Percentiles rank a stretch among this genome's conserved stretches.
Evolutionary conservation across 129 eudicot species (phyloP).

Genomic region (Ambrosia artemisiifolia): DNA sequence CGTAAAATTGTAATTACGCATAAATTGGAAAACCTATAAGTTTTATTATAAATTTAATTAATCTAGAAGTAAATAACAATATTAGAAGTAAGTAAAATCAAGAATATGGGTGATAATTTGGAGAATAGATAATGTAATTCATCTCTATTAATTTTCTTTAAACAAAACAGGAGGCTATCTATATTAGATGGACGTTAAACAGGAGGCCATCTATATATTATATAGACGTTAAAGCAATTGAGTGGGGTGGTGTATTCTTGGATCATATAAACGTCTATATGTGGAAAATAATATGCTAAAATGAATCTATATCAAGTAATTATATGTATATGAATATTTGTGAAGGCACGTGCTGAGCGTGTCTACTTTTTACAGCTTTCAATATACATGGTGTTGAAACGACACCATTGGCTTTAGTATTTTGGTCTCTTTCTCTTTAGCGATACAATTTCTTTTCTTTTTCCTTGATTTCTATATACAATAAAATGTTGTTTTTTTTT

Average conservation of each 20-base stretch:
- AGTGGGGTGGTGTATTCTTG: background rate
- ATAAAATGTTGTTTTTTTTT: background rate
- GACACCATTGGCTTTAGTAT: background rate
- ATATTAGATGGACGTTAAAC: too few relatives aligned
- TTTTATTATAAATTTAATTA: too few relatives aligned
- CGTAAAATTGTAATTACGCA: too few relatives aligned
- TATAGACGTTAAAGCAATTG: background rate
- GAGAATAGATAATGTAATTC: too few relatives aligned
- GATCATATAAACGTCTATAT: slow-evolving; percentile 3
- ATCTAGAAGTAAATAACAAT: too few relatives aligned
- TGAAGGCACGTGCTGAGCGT: slow-evolving; percentile 8
- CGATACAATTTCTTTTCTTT: background rate
- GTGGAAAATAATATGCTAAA: background rate
- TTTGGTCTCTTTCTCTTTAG: slow-evolving; percentile 1
- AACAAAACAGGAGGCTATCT: too few relatives aligned
- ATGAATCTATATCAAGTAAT: background rate
- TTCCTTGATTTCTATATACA: too few relatives aligned
- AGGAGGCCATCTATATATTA: background rate
- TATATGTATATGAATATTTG: background rate
- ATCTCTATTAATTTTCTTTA: too few relatives aligned
- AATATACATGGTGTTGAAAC: background rate
- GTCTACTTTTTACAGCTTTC: slow-evolving; percentile 3
- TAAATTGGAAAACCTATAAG: too few relatives aligned
- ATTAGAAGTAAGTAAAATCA: too few relatives aligned
- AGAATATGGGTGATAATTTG: too few relatives aligned